phyloP scores from a whole-genome alignment of 768 basidiomycete species.

The Lenzites betulinus region DNA sequence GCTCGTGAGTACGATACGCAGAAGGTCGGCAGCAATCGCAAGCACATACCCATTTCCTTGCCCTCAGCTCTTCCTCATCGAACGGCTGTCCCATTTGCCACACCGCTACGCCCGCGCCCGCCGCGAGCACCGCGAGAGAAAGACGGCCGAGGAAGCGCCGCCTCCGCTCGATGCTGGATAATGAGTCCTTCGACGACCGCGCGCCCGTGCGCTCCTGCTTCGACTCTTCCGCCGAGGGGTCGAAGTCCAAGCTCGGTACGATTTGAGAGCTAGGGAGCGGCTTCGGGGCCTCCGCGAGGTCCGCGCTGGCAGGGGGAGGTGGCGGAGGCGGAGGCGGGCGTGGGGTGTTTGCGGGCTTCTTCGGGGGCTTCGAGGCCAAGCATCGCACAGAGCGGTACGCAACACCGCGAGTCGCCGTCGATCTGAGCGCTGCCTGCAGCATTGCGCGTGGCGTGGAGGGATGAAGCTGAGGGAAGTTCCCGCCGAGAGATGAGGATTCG shows the following conservation, averaged over 20 bases:
- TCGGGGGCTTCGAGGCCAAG: slow-evolving; percentile 22
- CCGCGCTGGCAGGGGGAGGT: slow-evolving; percentile 8
- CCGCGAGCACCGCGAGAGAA: slow-evolving; percentile 51
- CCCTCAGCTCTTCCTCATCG: slow-evolving; percentile 69
- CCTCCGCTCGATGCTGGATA: slow-evolving; percentile 77
- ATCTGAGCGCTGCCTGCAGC: slow-evolving; percentile 18
- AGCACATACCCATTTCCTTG: slow-evolving; percentile 57
- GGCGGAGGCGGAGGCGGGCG: slow-evolving; percentile 17
- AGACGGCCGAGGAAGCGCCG: slow-evolving; percentile 59
- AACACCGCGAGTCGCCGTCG: slow-evolving; percentile 12
- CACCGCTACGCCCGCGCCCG: slow-evolving; percentile 58
- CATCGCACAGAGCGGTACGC: slow-evolving; percentile 19
- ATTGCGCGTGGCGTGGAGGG: slow-evolving; percentile 2
- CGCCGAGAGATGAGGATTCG: not conserved
- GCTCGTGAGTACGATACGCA: not conserved
- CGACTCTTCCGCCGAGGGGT: slow-evolving; percentile 42
- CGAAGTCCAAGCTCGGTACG: slow-evolving; percentile 25
- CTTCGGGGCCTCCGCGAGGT: slow-evolving; percentile 9
- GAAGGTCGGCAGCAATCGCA: not conserved
- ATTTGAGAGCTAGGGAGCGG: slow-evolving; percentile 10
- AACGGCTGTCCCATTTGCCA: slow-evolving; percentile 79
- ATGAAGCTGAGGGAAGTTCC: not conserved
- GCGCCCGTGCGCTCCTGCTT: slow-evolving; percentile 67
- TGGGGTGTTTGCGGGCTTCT: slow-evolving; percentile 7
- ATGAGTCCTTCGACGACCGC: slow-evolving; percentile 72